phyloP scores from a whole-genome alignment of 2,329 filamentous ascomycete species.

The Colletotrichum karsti region DNA sequence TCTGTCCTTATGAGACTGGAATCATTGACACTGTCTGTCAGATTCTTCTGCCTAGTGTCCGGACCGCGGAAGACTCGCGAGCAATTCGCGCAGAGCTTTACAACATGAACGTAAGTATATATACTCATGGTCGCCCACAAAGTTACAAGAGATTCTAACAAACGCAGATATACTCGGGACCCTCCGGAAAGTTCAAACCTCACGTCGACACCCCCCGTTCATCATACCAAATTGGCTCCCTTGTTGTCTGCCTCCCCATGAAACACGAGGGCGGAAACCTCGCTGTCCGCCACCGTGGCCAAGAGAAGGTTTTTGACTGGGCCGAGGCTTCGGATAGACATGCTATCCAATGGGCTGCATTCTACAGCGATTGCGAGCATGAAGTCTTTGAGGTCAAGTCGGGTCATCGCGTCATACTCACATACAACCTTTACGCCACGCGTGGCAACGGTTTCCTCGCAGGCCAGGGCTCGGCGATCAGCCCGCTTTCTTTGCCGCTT shows the following conservation, averaged over 20 bases:
- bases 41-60: slow-evolving; percentile 45
- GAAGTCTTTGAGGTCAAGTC: slow-evolving; percentile 57
- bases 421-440: slow-evolving; percentile 64
- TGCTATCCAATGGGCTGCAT: slow-evolving; percentile 56
- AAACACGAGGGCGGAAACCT: slow-evolving; percentile 51
- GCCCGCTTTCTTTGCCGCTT: background rate
- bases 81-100: slow-evolving; percentile 61
- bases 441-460: background rate
- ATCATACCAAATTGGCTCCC: slow-evolving; percentile 56
- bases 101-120: slow-evolving; percentile 58
- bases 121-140: too few species aligned
- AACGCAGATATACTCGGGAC: slow-evolving; percentile 56
- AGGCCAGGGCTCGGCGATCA: background rate
- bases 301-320: slow-evolving; percentile 51
- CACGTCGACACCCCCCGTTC: slow-evolving; percentile 64
- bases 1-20: slow-evolving; percentile 59
- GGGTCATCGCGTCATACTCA: slow-evolving; percentile 65
- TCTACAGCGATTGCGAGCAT: slow-evolving; percentile 62
- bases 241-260: slow-evolving; percentile 59
- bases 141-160: too few species aligned
- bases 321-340: background rate
- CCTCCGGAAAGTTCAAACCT: slow-evolving; percentile 57
- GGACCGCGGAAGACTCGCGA: slow-evolving; percentile 31
- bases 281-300: slow-evolving; percentile 48
- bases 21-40: slow-evolving; percentile 61